A percentile compares a stretch with the other conserved stretches of the same genome.
Evolutionary conservation across 352 stramenopile species (phyloP).

Genomic region (Pythium angustatum): DNA sequence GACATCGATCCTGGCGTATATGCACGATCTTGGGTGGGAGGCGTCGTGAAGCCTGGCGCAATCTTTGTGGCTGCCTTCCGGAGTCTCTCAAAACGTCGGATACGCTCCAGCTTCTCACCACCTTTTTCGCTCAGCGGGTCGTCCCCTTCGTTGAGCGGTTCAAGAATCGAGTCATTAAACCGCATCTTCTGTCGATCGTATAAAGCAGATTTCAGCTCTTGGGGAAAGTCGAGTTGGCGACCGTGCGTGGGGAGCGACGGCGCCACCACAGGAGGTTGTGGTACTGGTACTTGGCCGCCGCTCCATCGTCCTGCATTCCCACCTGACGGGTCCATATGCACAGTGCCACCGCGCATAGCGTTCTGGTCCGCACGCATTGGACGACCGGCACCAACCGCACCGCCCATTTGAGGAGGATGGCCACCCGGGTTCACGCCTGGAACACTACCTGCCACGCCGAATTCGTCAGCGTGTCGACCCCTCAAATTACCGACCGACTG

Average conservation of each 20-base stretch:
- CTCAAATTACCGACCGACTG: conserved; percentile 81
- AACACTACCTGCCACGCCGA: conserved; percentile 10
- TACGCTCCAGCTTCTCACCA: conserved; percentile 65
- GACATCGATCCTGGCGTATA: not conserved
- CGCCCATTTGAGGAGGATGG: not conserved
- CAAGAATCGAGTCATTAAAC: conserved; percentile 76
- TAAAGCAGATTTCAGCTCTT: conserved; percentile 49
- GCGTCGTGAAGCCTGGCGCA: conserved; percentile 55
- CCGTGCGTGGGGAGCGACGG: conserved; percentile 42
- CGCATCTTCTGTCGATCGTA: conserved; percentile 68
- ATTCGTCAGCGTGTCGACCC: conserved; percentile 54
- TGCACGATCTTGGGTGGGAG: conserved; percentile 4
- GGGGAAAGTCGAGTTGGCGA: conserved; percentile 54
- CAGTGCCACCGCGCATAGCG: not conserved
- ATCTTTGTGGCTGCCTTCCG: conserved; percentile 55
- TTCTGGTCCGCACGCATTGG: conserved; percentile 3
- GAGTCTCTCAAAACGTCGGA: conserved; percentile 65
- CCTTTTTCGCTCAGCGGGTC: conserved; percentile 78
- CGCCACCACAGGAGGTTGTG: not conserved
- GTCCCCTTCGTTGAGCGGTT: conserved; percentile 64
- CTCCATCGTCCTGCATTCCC: not conserved
- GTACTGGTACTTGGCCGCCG: not conserved
- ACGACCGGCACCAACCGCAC: not conserved
- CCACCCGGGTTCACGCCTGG: not conserved
- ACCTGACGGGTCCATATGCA: not conserved